A percentile compares a stretch with the other conserved stretches of the same genome.
Conservation (phyloP, 139 green algal genomes). For the Dunaliella primolecta region DNA sequence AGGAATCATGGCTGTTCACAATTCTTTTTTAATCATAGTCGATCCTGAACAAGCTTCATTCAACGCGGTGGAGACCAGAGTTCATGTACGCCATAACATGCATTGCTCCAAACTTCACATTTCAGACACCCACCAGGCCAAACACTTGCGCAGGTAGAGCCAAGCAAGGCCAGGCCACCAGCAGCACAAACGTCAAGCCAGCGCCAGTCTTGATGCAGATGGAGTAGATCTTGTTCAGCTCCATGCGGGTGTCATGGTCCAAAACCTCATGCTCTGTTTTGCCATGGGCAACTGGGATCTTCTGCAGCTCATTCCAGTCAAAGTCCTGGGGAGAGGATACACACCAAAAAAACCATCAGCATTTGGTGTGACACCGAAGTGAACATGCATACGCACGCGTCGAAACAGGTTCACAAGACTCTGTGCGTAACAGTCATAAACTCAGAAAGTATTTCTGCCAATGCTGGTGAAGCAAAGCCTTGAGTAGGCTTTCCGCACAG, state of each 20-base stretch:
- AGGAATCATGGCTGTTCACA: too few relatives aligned
- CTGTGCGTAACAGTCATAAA: too few relatives aligned
- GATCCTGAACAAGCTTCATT: too few relatives aligned
- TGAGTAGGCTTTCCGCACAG: neutral
- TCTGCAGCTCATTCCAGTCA: slow-evolving; percentile 43
- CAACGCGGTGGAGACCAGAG: too few relatives aligned
- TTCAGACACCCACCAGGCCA: neutral
- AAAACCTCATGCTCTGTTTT: slow-evolving; percentile 11
- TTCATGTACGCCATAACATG: too few relatives aligned
- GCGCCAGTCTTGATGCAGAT: slow-evolving; percentile 35
- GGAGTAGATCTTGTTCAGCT: slow-evolving; percentile 8
- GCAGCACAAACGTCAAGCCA: slow-evolving; percentile 55
- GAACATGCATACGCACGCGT: too few relatives aligned
- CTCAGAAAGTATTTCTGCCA: too few relatives aligned
- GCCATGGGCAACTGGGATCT: slow-evolving; percentile 30
- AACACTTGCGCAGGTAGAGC: slow-evolving; percentile 66
- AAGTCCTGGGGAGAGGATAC: slow-evolving; percentile 44
- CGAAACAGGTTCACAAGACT: too few relatives aligned
- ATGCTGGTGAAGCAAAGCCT: neutral
- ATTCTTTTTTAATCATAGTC: too few relatives aligned
- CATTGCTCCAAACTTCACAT: too few relatives aligned
- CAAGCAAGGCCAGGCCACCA: slow-evolving; percentile 65
- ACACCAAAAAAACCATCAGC: too few relatives aligned
- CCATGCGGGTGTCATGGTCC: slow-evolving; percentile 15
- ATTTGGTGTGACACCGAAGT: too few relatives aligned